Percentiles rank a stretch among this genome's conserved stretches.
Conservation (phyloP, 2,329 filamentous ascomycete species). For the Hymenoscyphus occultus region DNA sequence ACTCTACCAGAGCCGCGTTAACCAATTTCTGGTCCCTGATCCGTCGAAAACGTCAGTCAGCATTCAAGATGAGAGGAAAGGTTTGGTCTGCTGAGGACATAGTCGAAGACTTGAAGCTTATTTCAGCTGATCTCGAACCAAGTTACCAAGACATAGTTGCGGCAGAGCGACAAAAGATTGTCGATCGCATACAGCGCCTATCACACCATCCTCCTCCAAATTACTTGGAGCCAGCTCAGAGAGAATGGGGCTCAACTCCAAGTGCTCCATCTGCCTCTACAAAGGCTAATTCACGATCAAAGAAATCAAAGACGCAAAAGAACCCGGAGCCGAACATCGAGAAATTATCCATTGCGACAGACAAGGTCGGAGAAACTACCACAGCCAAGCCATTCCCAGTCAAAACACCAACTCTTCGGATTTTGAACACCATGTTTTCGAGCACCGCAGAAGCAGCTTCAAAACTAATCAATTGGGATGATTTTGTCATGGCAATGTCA, state of each 20-base stretch:
- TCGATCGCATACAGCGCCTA: slow-evolving; percentile 6
- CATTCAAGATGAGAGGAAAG: slow-evolving; percentile 4
- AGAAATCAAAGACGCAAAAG: neutral
- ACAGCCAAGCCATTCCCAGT: neutral
- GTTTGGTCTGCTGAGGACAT: slow-evolving; percentile 11
- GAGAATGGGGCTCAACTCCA: slow-evolving; percentile 7
- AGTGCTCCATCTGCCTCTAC: neutral
- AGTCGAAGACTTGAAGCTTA: slow-evolving; percentile 6
- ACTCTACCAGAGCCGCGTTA: neutral
- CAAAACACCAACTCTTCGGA: slow-evolving; percentile 5
- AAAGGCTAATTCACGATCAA: neutral
- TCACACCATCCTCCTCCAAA: neutral
- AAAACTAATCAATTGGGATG: slow-evolving; percentile 15
- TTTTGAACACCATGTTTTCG: slow-evolving; percentile 12
- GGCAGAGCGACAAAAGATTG: slow-evolving; percentile 6
- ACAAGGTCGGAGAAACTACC: neutral
- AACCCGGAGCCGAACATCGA: neutral
- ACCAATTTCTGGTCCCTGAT: slow-evolving; percentile 3
- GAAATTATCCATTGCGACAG: neutral
- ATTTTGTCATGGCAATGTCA: slow-evolving; percentile 13
- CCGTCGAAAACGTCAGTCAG: slow-evolving; percentile 6
- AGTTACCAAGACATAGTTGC: neutral
- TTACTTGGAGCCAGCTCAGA: neutral
- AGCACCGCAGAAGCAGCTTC: neutral
- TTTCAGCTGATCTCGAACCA: slow-evolving; percentile 9